phyloP scores from a whole-genome alignment of 1,284 basidiomycete genomes.

The Gastroboletus turbinatus region DNA sequence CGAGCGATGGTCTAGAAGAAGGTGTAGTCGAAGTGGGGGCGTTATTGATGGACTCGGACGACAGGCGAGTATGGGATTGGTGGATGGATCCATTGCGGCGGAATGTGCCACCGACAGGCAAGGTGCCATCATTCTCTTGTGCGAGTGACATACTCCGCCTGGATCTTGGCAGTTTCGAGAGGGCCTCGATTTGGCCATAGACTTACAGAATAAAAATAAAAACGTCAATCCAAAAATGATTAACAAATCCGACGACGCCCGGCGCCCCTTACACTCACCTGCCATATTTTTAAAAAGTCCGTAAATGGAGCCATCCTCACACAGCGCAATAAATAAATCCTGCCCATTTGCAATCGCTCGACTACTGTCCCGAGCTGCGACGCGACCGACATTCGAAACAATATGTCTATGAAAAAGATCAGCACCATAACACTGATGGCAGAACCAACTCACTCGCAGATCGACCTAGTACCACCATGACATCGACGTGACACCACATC shows the following conservation, averaged over 20 bases:
- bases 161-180: constrained; percentile 55
- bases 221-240: constrained; percentile 14
- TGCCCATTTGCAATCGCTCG: constrained; percentile 71
- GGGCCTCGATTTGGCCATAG: constrained; percentile 73
- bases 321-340: constrained; percentile 83
- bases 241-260: constrained; percentile 4
- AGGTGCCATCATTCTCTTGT: constrained; percentile 37
- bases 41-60: constrained; percentile 31
- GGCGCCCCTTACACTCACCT: constrained; percentile 45
- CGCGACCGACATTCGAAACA: constrained; percentile 77
- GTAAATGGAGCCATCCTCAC: constrained; percentile 85
- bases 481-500: constrained; percentile 22
- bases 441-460: constrained; percentile 70
- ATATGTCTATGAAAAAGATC: constrained; percentile 59
- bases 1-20: constrained; percentile 52
- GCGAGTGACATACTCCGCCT: constrained; percentile 71
- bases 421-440: not conserved
- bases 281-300: constrained; percentile 84
- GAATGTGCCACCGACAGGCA: constrained; percentile 17
- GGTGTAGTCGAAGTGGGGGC: constrained; percentile 24
- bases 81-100: constrained; percentile 29
- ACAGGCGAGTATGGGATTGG: constrained; percentile 28
- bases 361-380: constrained; percentile 82
- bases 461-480: constrained; percentile 48
- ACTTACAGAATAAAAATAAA: constrained; percentile 43